Conservation (phyloP, 1,139 yeast genomes). For the Diutina siamensis region DNA sequence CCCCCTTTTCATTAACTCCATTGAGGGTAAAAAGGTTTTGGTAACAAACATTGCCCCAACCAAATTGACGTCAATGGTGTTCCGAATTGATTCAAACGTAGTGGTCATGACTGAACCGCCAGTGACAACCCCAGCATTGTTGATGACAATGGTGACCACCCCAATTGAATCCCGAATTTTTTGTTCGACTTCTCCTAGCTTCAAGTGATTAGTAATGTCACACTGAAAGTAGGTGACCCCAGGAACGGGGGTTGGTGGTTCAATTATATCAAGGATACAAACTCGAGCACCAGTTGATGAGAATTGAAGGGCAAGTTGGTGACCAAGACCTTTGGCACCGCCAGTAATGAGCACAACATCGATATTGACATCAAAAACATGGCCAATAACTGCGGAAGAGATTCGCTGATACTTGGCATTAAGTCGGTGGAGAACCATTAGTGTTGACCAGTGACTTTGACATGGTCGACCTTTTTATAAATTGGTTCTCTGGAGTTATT, state of each 20-base stretch:
- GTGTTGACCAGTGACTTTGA: too few species aligned
- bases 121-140: conserved; percentile 70
- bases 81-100: conserved; percentile 45
- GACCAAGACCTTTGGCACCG: conserved; percentile 69
- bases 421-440: not conserved
- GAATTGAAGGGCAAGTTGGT: conserved; percentile 41
- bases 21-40: conserved; percentile 59
- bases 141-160: conserved; percentile 51
- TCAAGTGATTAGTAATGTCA: conserved; percentile 48
- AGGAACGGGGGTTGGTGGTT: conserved; percentile 25
- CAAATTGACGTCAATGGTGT: conserved; percentile 53
- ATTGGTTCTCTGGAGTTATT: not conserved
- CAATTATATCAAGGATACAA: conserved; percentile 49
- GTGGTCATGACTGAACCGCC: conserved; percentile 48
- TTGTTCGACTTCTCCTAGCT: conserved; percentile 23
- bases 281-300: conserved; percentile 32
- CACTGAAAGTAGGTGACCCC: conserved; percentile 49
- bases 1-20: conserved; percentile 55
- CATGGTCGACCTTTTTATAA: not conserved
- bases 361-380: conserved; percentile 32
- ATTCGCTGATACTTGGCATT: not conserved
- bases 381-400: conserved; percentile 35
- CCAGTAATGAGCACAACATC: conserved; percentile 76
- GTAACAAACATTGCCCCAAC: conserved; percentile 59
- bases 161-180: conserved; percentile 43